Percentiles rank a stretch among this genome's conserved stretches.
phyloP scores from a whole-genome alignment of 169 alveolate species.

The Plasmodium relictum region DNA sequence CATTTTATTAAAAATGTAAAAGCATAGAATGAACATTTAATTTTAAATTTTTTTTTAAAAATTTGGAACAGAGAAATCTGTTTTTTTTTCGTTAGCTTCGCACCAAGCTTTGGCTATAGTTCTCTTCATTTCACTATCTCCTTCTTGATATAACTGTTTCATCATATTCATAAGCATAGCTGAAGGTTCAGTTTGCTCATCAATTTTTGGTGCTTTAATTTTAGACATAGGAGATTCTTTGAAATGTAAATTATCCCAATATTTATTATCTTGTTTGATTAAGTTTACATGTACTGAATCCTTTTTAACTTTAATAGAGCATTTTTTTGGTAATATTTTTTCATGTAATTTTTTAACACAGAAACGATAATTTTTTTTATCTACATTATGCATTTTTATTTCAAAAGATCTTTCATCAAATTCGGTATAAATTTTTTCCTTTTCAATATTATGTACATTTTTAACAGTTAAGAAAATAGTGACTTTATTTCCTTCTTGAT shows the following conservation, averaged over 20 bases:
- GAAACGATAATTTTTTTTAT: constrained; percentile 72
- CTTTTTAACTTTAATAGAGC: constrained; percentile 55
- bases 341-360: constrained; percentile 77
- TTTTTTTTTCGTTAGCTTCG: constrained; percentile 80
- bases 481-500: constrained; percentile 73
- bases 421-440: constrained; percentile 40
- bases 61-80: constrained; percentile 51
- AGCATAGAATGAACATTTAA: too few relatives aligned
- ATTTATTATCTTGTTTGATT: constrained; percentile 43
- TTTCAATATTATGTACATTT: constrained; percentile 37
- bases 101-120: constrained; percentile 97
- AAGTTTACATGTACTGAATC: constrained; percentile 51
- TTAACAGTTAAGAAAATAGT: constrained; percentile 69
- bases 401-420: constrained; percentile 74
- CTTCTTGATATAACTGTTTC: constrained; percentile 86
- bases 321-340: constrained; percentile 58
- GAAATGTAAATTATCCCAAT: constrained; percentile 75
- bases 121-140: constrained; percentile 95
- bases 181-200: constrained; percentile 80
- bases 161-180: constrained; percentile 83
- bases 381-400: constrained; percentile 56
- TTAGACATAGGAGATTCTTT: constrained; percentile 76
- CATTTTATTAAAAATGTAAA: neutral
- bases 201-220: constrained; percentile 46
- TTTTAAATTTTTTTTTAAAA: constrained; percentile 62